phyloP scores from a whole-genome alignment of 345 rosid genomes.

The Punica granatum region DNA sequence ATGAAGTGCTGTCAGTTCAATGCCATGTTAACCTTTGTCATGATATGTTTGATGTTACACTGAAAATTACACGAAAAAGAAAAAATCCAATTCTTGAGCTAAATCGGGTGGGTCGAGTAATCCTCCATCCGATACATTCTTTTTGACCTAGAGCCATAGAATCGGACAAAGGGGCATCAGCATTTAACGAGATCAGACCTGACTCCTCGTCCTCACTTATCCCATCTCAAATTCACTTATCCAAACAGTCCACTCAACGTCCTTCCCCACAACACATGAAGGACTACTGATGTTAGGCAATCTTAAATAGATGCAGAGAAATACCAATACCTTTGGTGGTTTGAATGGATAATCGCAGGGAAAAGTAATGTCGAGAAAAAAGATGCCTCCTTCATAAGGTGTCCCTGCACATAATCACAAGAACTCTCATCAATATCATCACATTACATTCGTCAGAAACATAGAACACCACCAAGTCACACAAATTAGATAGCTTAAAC shows the following conservation, averaged over 20 bases:
- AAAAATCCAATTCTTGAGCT: not conserved
- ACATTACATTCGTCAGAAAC: not conserved
- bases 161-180: not conserved
- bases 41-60: not conserved
- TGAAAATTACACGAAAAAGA: not conserved
- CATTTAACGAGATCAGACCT: not conserved
- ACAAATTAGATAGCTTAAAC: not conserved
- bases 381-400: constrained; percentile 83
- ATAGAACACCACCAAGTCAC: not conserved
- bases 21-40: not conserved
- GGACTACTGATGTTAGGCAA: not conserved
- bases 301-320: not conserved
- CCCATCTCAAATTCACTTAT: not conserved
- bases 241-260: not conserved
- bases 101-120: not conserved
- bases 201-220: not conserved
- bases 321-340: constrained; percentile 73
- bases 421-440: not conserved
- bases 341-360: constrained; percentile 85
- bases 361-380: constrained; percentile 67
- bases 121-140: not conserved
- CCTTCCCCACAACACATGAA: not conserved
- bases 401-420: constrained; percentile 47
- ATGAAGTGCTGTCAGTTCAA: too few species aligned
- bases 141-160: not conserved